Conservation (phyloP, 306 rosid genomes). For the Comarum palustre region DNA sequence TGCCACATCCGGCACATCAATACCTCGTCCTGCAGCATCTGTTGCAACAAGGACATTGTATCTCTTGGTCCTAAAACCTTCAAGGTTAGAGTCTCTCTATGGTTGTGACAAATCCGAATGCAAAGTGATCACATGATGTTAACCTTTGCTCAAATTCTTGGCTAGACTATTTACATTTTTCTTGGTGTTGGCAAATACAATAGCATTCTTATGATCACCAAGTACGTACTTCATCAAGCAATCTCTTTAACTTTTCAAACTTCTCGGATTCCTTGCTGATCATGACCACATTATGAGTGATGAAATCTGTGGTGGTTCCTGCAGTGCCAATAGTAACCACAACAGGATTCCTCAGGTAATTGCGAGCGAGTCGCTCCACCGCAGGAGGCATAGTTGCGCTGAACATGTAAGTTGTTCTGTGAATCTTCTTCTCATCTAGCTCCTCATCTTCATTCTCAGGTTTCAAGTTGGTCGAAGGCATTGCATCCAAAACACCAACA, state of each 20-base stretch:
- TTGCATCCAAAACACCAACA: slow-evolving; percentile 83
- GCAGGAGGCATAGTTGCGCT: slow-evolving; percentile 90
- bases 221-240: background rate
- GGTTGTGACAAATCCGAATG: background rate
- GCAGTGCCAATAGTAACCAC: slow-evolving; percentile 88
- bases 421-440: slow-evolving; percentile 76
- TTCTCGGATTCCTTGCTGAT: slow-evolving; percentile 7
- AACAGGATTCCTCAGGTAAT: slow-evolving; percentile 77
- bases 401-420: slow-evolving; percentile 79
- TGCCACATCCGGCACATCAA: slow-evolving; percentile 87
- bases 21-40: slow-evolving; percentile 86
- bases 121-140: background rate
- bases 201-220: background rate
- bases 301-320: slow-evolving; percentile 24
- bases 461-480: slow-evolving; percentile 85
- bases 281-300: slow-evolving; percentile 70
- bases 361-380: slow-evolving; percentile 82
- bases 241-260: background rate
- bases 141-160: background rate
- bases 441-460: slow-evolving; percentile 87
- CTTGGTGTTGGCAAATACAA: background rate
- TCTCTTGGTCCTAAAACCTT: background rate
- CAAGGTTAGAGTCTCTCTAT: background rate
- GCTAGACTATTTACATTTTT: background rate
- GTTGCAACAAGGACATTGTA: slow-evolving; percentile 36